Evolutionary conservation across 345 rosid species (phyloP), one percentile per base, ranked within the genome.

Genomic region (Gossypioides kirkii): DNA sequence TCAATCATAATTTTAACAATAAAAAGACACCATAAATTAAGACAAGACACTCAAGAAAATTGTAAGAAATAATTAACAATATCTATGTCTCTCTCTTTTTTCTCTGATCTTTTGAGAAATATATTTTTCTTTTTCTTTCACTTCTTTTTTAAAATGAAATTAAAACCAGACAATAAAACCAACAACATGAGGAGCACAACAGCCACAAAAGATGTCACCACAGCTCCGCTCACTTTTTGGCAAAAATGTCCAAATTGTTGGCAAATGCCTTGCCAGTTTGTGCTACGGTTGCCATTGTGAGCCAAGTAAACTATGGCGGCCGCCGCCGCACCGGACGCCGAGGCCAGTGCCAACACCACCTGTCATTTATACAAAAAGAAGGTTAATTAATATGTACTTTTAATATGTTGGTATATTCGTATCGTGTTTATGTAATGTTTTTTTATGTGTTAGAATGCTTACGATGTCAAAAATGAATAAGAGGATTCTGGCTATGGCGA

Each of bases 201-300:
- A 5, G 87, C 61, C 20, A 87, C 66, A 45, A 87, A 87, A 22
- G 97, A 74, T 3, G 91, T 87, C 72, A 94, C 95, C 77, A 94
- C 95, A 16, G 95, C 91, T 61, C 98, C 97, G 61, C 95, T 90
- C 8, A 82, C 81, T 72, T 84, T 80, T 78, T 86, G 88, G 84
- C 98, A 94, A 78, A 92, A 94, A 55, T 89, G 88, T 5, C 92
- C 97, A 38, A 86, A 94, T 77, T 92, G 97, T 43, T 86, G 85
- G 77, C 98, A 94, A 53, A 94, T 86, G 0, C 84, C 86, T 0
- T 86, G 83, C 98, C 97, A 94, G 78, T 92, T 92, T 12, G 95
- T 79, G 84, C 79, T 89, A 65, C 80, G 68, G 80, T 94, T 94
- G 11, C 97, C 97, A 10, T 74, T 89, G 89, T 94, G 97, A 52